phyloP scores from a whole-genome alignment of 116 monocot species.

The Cymodocea nodosa region DNA sequence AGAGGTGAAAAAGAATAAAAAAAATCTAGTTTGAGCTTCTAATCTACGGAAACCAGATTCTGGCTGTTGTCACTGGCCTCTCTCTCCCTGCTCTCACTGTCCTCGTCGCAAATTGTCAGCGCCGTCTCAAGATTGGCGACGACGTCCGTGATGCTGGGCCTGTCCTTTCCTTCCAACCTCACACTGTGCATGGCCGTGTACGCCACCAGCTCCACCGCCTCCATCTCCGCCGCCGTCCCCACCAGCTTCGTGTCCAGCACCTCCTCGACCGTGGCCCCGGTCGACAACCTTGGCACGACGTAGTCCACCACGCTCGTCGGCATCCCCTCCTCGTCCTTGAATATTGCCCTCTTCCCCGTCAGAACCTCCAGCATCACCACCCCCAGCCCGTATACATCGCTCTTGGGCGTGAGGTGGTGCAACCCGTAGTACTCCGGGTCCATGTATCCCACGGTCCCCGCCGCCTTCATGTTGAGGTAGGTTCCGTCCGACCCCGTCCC shows the following conservation, averaged over 20 bases:
- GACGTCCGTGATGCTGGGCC: conserved; percentile 62
- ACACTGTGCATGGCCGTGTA: conserved; percentile 65
- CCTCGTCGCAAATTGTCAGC: conserved; percentile 27
- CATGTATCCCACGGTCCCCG: conserved; percentile 87
- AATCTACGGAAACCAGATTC: not conserved
- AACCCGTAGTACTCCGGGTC: conserved; percentile 89
- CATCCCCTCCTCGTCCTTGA: conserved; percentile 35
- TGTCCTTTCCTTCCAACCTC: conserved; percentile 42
- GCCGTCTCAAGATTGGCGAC: conserved; percentile 66
- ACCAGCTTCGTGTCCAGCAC: conserved; percentile 44
- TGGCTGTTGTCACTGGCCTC: not conserved
- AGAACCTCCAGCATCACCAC: conserved; percentile 86
- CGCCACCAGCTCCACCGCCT: conserved; percentile 77
- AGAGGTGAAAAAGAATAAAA: too few relatives aligned
- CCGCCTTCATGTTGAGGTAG: conserved; percentile 25
- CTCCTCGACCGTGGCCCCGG: conserved; percentile 13
- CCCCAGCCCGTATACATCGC: conserved; percentile 84
- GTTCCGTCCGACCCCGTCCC: conserved; percentile 24
- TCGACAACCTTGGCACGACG: conserved; percentile 9
- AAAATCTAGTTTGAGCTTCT: not conserved
- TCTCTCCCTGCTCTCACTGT: not conserved
- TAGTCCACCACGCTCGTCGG: conserved; percentile 70
- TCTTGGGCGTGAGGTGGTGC: conserved; percentile 62
- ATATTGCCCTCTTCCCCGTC: conserved; percentile 63
- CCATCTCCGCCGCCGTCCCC: conserved; percentile 26